Evolutionary conservation across 176 grass and related monocot species (phyloP), one percentile per base, ranked within the genome.

Genomic region (Oryza nivara): DNA sequence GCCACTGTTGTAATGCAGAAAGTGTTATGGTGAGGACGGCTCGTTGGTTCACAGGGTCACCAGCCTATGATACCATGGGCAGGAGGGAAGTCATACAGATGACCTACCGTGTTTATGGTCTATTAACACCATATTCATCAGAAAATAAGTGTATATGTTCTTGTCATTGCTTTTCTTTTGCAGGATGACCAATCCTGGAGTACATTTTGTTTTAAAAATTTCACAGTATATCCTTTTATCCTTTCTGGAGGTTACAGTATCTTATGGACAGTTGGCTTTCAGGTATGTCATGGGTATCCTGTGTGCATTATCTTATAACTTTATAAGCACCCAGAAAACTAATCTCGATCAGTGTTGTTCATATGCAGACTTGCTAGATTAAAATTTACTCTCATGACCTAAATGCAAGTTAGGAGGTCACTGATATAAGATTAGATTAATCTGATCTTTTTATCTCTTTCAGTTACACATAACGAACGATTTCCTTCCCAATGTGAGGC

Each of bases 1-100:
- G n/a, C 19, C 70, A 89, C 75, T 75, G 69, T 75, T 70, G 48
- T 65, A 69, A 75, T 16, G 20, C n/a, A 80, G 15, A 51, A 23
- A 14, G 9, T 35, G 78, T n/a, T 22, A 63, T 72, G 88, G 41
- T 65, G 51, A 85, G 83, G 65, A 79, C 65, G 44, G 5, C 69
- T 28, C 48, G 30, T 65, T 81, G 65, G 54, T 54, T 16, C 8
- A 61, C 26, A 89, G 76, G 38, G 46, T 11, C 34, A 56, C 28
- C 4, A 3, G 28, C 44, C 45, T 88, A 19, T 12, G 41, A 70
- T 44, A 72, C 10, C 30, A 54, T 67, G 13, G 45, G 43, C 67
- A 65, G 56, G 60, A 85, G 14, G 65, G 58, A 76, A 71, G 54
- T 66, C 68, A 20, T 58, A 58, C 78, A 65, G 70, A 66, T 49